Evolutionary conservation across 1,284 basidiomycete species (phyloP), one percentile per base, ranked within the genome.

Genomic region (Boletus semigastroideus): DNA sequence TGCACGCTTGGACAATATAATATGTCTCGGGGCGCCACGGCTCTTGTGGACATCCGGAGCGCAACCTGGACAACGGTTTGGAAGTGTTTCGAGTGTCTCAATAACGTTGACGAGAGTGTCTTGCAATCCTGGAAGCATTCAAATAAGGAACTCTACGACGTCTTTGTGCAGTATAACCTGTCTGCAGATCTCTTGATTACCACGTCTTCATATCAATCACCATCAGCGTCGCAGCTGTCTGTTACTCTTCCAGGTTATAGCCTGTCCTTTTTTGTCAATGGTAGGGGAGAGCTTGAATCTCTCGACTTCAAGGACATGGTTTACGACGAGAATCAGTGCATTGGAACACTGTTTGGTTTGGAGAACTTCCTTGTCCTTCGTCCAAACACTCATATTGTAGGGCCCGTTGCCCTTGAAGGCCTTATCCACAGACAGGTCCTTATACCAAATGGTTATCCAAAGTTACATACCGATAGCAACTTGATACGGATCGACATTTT

Each of bases 361-460:
- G 33, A 42, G 5, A 73, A 63, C 46, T 66, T 71, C 46, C 68
- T 80, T 1, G 63, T 78, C 17, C 65, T 80, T 12, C 56, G 67
- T 10, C 58, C 62, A 1, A 63, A 58, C 31, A 27, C 14, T 4
- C 5, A 30, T 27, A 19, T 12, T 38, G 37, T 12, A 53, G 44
- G 27, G 4, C 8, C 13, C 17, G 12, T 19, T 19, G n/a, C 31
- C 2, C 16, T 28, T 33, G 40, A 25, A 9, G 48, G 37, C 9
- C 34, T 46, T 17, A 27, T 40, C 7, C 59, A 59, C 5, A 65
- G 69, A 20, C 50, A 53, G n/a, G 59, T 77, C 17, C 52, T 78
- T 11, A 65, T 78, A 28, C 78, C 78, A 3, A 39, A 61, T 20
- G 76, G 76, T 2, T 3, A 0, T 12, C 14, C 14, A 2, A 1